Base-by-base conservation (phyloP, 192 early-diverging fungal genomes). In the Coemansia sp. region DNA sequence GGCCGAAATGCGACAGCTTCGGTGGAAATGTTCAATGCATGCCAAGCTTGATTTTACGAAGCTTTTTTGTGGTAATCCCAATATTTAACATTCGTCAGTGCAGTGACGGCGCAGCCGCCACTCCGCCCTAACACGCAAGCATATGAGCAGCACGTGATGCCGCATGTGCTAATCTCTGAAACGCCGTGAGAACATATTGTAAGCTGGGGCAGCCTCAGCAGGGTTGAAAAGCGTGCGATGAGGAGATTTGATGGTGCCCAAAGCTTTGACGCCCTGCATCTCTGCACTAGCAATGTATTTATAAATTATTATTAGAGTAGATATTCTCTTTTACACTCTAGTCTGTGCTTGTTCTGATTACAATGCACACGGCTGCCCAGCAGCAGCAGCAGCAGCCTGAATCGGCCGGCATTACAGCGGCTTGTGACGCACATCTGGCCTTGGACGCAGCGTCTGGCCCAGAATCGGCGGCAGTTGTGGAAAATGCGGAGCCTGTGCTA, bases 1-100 rank as follows among this genome's bases (percentile, higher is more conserved):
- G 63, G 73, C 45, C 58, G 58, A 43, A 77, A 70, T 25, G 42
- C 62, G 6, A 77, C 73, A 1, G 67, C 58, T 1, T 70, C 73
- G 0, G 73, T 77, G n/a, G 73, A 77, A 55, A 61, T 77, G 55
- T 77, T 77, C 43, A 42, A 70, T 22, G 67, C 66, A 29, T 77
- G 73, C 58, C 36, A 26, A 4, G 15, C 18, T 30, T 55, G 17
- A 46, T 30, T 34, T 21, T 14, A 35, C 14, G 34, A 8, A 27
- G 15, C 27, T 8, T 38, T 45, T 56, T 45, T n/a, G 29, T n/a
- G n/a, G n/a, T n/a, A n/a, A n/a, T n/a, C n/a, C n/a, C n/a, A n/a
- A n/a, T n/a, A n/a, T n/a, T n/a, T n/a, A n/a, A n/a, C n/a, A n/a
- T n/a, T n/a, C n/a, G n/a, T n/a, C n/a, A n/a, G n/a, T n/a, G n/a